These are phyloP conservation scores for Yamadazyma dushanensis DNA, from an alignment of 1,139 yeast genomes.

Conservation along the genomic window DNA sequence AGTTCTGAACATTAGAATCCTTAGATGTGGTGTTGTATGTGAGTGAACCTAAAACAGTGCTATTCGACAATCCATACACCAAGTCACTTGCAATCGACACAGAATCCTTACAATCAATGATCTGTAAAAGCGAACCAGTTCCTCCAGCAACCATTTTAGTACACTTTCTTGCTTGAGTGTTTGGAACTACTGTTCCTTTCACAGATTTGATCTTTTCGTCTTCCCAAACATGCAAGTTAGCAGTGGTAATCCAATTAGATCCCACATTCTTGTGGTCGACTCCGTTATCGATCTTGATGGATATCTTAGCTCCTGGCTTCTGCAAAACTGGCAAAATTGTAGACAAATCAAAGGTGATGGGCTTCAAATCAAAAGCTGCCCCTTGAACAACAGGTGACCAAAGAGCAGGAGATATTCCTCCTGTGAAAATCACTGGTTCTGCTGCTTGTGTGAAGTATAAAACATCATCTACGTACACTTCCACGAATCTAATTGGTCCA, in stretches of 20 bases:
- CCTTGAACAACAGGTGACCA: conserved; percentile 80
- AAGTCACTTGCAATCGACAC: conserved; percentile 26
- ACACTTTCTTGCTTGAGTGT: conserved; percentile 2
- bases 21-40: background rate
- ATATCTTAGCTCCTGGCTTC: conserved; percentile 35
- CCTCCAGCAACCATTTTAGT: background rate
- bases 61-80: conserved; percentile 12
- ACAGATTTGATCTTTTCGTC: conserved; percentile 35
- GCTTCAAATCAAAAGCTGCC: conserved; percentile 69
- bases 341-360: conserved; percentile 65
- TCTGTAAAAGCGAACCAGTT: conserved; percentile 1
- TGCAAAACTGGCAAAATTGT: conserved; percentile 65
- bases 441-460: conserved; percentile 54
- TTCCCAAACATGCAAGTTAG: conserved; percentile 67
- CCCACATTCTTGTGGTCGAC: conserved; percentile 39
- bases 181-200: conserved; percentile 26
- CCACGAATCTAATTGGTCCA: conserved; percentile 62
- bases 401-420: conserved; percentile 74
- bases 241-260: conserved; percentile 69
- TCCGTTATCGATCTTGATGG: conserved; percentile 60
- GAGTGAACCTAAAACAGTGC: conserved; percentile 18
- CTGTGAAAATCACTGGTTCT: conserved; percentile 67
- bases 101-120: conserved; percentile 23
- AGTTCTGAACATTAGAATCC: conserved; percentile 7
- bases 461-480: conserved; percentile 50